These are phyloP conservation scores for Pichia sp. DNA, from an alignment of 1,139 yeast species.

Conservation along the genomic window DNA sequence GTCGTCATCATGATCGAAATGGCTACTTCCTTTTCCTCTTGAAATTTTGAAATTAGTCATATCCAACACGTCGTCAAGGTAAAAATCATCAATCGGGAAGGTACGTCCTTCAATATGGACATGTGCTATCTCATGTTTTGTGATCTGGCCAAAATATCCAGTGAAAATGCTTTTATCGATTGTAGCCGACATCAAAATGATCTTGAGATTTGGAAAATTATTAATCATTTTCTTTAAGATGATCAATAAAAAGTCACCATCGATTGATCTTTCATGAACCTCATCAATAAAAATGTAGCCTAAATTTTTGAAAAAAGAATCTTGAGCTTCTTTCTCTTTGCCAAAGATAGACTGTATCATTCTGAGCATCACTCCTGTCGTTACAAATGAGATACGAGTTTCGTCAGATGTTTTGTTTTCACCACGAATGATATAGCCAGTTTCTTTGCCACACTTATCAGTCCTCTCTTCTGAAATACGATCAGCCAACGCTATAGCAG, in stretches of 20 bases:
- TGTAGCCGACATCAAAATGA: constrained; percentile 92
- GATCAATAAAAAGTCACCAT: constrained; percentile 79
- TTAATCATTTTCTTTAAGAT: constrained; percentile 58
- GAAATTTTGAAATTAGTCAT: constrained; percentile 49
- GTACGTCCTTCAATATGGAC: constrained; percentile 90
- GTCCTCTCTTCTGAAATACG: constrained; percentile 84
- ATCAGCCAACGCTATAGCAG: constrained; percentile 92
- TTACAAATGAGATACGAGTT: constrained; percentile 81
- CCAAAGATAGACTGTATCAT: constrained; percentile 58
- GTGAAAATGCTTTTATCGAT: constrained; percentile 69
- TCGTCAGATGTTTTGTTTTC: constrained; percentile 60
- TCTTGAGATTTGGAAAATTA: constrained; percentile 50
- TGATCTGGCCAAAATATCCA: constrained; percentile 48
- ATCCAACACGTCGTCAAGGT: constrained; percentile 59
- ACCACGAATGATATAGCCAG: constrained; percentile 89
- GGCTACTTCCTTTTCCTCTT: constrained; percentile 8
- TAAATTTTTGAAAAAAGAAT: constrained; percentile 47
- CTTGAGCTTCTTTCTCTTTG: constrained; percentile 8
- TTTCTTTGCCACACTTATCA: constrained; percentile 64
- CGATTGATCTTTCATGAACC: constrained; percentile 92
- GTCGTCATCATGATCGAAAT: constrained; percentile 6
- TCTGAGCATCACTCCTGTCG: constrained; percentile 87
- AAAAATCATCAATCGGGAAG: constrained; percentile 77
- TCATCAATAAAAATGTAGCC: constrained; percentile 83
- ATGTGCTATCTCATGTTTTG: constrained; percentile 36